A percentile compares a stretch with the other conserved stretches of the same genome.
Evolutionary conservation across 2,329 filamentous ascomycete genomes (phyloP).

Genomic region (Colletotrichum sp.): DNA sequence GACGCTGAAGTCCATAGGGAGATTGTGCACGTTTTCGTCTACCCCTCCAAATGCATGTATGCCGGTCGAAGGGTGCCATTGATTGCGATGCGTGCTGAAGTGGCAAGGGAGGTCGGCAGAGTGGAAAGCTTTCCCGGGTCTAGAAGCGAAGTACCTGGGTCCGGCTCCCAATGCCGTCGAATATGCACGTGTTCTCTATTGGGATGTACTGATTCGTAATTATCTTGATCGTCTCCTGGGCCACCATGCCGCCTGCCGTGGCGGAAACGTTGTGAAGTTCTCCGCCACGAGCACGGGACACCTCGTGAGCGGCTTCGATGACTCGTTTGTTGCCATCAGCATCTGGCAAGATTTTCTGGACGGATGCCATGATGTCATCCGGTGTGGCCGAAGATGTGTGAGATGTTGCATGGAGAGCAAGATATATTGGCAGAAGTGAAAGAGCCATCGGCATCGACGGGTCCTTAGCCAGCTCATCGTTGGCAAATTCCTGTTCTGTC

Average conservation of each 20-base stretch:
- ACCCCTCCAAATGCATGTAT: neutral
- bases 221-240: constrained; percentile 97
- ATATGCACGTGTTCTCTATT: constrained; percentile 74
- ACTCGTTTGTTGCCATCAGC: constrained; percentile 56
- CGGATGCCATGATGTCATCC: constrained; percentile 57
- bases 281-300: constrained; percentile 77
- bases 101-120: constrained; percentile 9
- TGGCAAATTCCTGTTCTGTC: constrained; percentile 58
- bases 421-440: constrained; percentile 73
- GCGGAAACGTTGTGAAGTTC: constrained; percentile 94
- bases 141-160: constrained; percentile 63
- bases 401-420: constrained; percentile 65
- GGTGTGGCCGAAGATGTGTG: constrained; percentile 48
- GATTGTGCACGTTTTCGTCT: constrained; percentile 8
- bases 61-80: neutral
- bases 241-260: constrained; percentile 86
- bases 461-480: constrained; percentile 56
- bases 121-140: constrained; percentile 24
- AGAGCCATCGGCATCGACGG: constrained; percentile 47
- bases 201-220: constrained; percentile 76
- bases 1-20: constrained; percentile 31
- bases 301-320: constrained; percentile 64
- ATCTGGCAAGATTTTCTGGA: constrained; percentile 49
- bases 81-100: neutral
- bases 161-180: constrained; percentile 70